Conservation (phyloP, 2,329 filamentous ascomycete genomes). For the Alternaria burnsii region DNA sequence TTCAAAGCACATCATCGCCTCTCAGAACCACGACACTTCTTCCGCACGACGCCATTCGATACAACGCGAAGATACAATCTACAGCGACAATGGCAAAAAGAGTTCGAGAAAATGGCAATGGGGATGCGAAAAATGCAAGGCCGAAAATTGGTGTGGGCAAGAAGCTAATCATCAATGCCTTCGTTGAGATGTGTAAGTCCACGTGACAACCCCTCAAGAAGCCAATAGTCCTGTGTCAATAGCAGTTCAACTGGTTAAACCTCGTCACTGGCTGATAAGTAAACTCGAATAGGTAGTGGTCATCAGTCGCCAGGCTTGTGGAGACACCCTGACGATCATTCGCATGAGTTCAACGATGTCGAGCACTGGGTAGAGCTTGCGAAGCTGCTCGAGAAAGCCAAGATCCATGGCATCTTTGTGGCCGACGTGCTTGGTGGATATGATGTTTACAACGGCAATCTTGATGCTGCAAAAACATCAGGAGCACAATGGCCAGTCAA, state of each 20-base stretch:
- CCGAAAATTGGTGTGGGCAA: slow-evolving; percentile 27
- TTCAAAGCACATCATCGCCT: slow-evolving; percentile 39
- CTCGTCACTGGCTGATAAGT: slow-evolving; percentile 1
- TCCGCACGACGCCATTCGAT: slow-evolving; percentile 29
- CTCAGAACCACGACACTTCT: slow-evolving; percentile 15
- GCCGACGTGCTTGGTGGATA: slow-evolving; percentile 65
- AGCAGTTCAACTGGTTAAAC: not conserved
- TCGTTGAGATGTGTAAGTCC: slow-evolving; percentile 52
- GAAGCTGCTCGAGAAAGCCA: slow-evolving; percentile 49
- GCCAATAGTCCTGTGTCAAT: not conserved
- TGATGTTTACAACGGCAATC: slow-evolving; percentile 73
- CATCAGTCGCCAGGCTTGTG: slow-evolving; percentile 64
- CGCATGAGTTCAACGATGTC: slow-evolving; percentile 61
- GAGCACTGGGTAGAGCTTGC: slow-evolving; percentile 52
- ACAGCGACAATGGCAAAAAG: slow-evolving; percentile 20
- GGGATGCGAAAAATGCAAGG: slow-evolving; percentile 27
- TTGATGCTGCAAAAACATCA: slow-evolving; percentile 67
- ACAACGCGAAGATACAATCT: slow-evolving; percentile 2
- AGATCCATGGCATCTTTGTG: slow-evolving; percentile 54
- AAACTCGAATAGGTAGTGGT: slow-evolving; percentile 31
- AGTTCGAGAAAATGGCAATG: slow-evolving; percentile 12
- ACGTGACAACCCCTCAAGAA: slow-evolving; percentile 5
- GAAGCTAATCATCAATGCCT: slow-evolving; percentile 55
- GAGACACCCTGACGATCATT: slow-evolving; percentile 71
- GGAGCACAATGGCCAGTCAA: slow-evolving; percentile 78